phyloP scores from a whole-genome alignment of 2,329 filamentous ascomycete species.

The Mycosphaerelloides madeirae region DNA sequence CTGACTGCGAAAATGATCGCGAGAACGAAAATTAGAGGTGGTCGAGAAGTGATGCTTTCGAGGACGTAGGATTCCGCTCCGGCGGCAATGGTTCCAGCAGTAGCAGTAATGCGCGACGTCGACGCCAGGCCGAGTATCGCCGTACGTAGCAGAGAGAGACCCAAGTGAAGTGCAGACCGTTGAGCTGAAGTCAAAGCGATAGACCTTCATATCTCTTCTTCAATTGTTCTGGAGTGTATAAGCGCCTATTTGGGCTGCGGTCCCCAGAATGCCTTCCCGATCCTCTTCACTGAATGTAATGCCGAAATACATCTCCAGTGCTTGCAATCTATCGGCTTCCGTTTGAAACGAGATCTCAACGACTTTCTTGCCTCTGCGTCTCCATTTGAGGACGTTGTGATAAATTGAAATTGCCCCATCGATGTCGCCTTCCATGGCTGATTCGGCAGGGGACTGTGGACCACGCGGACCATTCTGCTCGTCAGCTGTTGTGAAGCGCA shows the following conservation, averaged over 20 bases:
- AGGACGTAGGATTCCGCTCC: too few relatives aligned
- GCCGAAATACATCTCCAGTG: conserved; percentile 43
- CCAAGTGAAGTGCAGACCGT: too few relatives aligned
- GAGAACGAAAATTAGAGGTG: not conserved
- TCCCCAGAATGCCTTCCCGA: conserved; percentile 34
- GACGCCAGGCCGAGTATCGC: too few relatives aligned
- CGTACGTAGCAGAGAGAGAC: too few relatives aligned
- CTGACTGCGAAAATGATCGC: not conserved
- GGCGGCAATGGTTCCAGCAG: too few relatives aligned
- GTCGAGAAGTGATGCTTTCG: too few relatives aligned
- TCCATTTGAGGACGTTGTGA: conserved; percentile 27
- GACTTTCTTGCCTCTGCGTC: conserved; percentile 30
- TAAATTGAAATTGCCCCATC: conserved; percentile 24
- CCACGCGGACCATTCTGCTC: conserved; percentile 15
- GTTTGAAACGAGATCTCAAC: conserved; percentile 37
- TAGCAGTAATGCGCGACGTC: too few relatives aligned
- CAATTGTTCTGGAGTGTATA: too few relatives aligned
- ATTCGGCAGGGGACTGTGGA: conserved; percentile 13
- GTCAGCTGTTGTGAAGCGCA: conserved; percentile 26
- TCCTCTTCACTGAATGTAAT: conserved; percentile 40
- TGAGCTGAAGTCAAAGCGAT: too few relatives aligned
- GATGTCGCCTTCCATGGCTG: conserved; percentile 19
- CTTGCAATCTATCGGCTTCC: conserved; percentile 41
- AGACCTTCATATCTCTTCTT: too few relatives aligned
- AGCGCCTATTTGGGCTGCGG: conserved; percentile 15